phyloP scores from a whole-genome alignment of 257 asterid genomes.

The Solanum boliviense region DNA sequence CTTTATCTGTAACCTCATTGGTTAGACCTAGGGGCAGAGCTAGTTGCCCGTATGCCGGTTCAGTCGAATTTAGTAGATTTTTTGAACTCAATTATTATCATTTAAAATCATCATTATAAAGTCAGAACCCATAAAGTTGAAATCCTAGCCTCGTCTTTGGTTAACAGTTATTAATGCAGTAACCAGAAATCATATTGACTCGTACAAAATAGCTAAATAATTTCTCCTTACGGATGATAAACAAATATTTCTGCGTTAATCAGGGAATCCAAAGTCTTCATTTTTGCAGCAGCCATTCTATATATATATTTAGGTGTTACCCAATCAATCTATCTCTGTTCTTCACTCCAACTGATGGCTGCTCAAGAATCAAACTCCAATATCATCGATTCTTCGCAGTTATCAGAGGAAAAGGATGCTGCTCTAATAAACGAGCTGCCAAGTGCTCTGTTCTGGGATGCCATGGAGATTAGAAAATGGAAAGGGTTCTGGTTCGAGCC shows the following conservation, averaged over 20 bases:
- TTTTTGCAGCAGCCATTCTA: background rate
- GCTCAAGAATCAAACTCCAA: background rate
- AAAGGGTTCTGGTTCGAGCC: constrained; percentile 32
- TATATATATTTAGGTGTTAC: background rate
- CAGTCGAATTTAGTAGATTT: too few relatives aligned
- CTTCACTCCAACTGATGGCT: background rate
- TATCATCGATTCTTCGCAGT: background rate
- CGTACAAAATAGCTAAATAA: background rate
- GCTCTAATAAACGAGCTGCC: constrained; percentile 9
- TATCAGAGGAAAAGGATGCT: background rate
- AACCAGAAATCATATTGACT: background rate
- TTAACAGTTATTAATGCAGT: background rate
- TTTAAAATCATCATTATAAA: too few relatives aligned
- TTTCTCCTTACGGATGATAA: background rate
- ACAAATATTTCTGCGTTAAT: background rate
- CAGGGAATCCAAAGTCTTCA: background rate
- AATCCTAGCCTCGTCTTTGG: too few relatives aligned
- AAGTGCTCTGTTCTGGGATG: constrained; percentile 22
- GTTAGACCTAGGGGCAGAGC: background rate
- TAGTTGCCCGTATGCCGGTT: too few relatives aligned
- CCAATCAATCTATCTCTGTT: background rate
- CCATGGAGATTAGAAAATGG: constrained; percentile 19
- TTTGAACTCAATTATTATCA: too few relatives aligned
- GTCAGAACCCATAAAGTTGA: too few relatives aligned
- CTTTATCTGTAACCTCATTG: background rate